Evolutionary conservation across 495 filamentous ascomycete species (phyloP).

Genomic region (Durotheca rogersii): DNA sequence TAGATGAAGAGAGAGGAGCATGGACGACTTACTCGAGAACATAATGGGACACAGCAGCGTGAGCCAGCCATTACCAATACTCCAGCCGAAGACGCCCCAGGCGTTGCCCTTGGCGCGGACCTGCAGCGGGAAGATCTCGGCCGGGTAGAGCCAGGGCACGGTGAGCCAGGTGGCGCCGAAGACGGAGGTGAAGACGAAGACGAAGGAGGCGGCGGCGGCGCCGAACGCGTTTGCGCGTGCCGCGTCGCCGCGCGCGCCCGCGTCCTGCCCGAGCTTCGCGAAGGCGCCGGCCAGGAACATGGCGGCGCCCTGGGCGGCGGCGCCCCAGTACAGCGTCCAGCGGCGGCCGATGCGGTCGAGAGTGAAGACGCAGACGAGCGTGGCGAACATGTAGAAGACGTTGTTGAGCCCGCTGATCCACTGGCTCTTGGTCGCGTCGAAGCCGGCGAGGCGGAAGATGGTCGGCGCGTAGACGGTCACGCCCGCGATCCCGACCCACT

Average conservation of each 20-base stretch:
- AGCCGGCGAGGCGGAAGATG: conserved; percentile 68
- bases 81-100: conserved; percentile 75
- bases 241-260: conserved; percentile 33
- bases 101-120: conserved; percentile 70
- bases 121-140: conserved; percentile 70
- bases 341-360: conserved; percentile 68
- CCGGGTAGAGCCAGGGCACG: conserved; percentile 69
- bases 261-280: conserved; percentile 40
- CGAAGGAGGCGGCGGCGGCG: conserved; percentile 64
- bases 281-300: conserved; percentile 52
- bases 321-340: conserved; percentile 69
- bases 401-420: conserved; percentile 72
- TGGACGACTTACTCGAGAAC: conserved; percentile 44
- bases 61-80: conserved; percentile 67
- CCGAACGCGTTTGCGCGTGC: conserved; percentile 54
- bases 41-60: conserved; percentile 65
- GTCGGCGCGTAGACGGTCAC: conserved; percentile 67
- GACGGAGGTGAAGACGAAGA: conserved; percentile 67
- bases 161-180: conserved; percentile 75
- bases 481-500: conserved; percentile 72
- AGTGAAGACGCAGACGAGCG: conserved; percentile 65
- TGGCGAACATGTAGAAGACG: conserved; percentile 60
- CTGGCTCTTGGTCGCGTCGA: conserved; percentile 58
- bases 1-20: not conserved
- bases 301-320: conserved; percentile 62